Conservation (phyloP, 352 stramenopile species). For the Phytopythium oedochilum region DNA sequence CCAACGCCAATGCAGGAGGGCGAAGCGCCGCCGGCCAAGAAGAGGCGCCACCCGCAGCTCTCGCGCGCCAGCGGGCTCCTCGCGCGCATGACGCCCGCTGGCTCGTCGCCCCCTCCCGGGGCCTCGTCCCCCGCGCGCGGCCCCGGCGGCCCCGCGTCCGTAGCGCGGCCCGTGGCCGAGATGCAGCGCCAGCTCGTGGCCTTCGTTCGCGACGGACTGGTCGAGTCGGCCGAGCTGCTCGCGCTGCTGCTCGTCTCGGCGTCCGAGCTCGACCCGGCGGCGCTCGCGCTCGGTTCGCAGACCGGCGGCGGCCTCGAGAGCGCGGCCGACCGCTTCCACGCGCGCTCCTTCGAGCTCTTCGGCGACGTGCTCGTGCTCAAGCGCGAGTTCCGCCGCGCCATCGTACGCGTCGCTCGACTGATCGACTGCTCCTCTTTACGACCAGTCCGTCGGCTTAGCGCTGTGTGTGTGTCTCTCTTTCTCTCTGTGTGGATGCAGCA, state of each 20-base stretch:
- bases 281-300: not conserved
- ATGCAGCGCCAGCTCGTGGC: conserved; percentile 62
- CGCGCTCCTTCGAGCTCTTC: conserved; percentile 49
- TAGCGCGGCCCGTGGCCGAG: conserved; percentile 13
- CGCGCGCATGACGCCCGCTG: not conserved
- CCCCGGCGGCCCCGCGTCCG: not conserved
- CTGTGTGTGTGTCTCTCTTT: no score
- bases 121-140: not conserved
- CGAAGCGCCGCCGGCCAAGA: conserved; percentile 20
- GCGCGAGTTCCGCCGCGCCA: conserved; percentile 63
- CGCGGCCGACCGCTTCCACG: conserved; percentile 36
- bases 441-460: not conserved
- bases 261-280: conserved; percentile 12
- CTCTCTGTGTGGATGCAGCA: conserved; percentile 13
- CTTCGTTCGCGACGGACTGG: conserved; percentile 40
- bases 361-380: conserved; percentile 65
- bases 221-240: conserved; percentile 60
- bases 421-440: not conserved
- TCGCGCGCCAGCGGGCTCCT: not conserved
- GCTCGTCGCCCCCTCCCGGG: not conserved
- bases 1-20: conserved; percentile 6
- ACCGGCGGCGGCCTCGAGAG: conserved; percentile 12
- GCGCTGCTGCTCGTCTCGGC: conserved; percentile 56
- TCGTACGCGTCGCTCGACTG: conserved; percentile 30
- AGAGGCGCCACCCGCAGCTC: conserved; percentile 20